These are phyloP conservation scores for Aspergillus novoparasiticus DNA, from an alignment of 2,329 filamentous ascomycete genomes.

Conservation along the genomic window DNA sequence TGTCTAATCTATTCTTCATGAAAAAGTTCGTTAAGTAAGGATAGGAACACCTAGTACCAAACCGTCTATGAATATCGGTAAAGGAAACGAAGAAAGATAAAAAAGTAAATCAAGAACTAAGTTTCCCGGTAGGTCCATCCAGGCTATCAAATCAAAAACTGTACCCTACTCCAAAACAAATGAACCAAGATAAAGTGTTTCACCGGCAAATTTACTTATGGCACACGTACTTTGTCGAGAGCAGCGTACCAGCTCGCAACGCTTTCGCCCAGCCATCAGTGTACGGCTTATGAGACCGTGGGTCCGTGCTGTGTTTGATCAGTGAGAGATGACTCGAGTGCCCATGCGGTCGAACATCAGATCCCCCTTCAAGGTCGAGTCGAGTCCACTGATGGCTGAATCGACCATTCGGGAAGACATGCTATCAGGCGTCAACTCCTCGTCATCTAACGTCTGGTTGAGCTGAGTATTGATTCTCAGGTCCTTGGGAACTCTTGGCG, in stretches of 20 bases:
- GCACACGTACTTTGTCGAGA: not conserved
- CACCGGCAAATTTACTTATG: not conserved
- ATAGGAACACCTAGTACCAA: conserved; percentile 7
- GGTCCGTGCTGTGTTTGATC: not conserved
- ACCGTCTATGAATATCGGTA: conserved; percentile 15
- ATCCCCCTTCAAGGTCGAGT: conserved; percentile 44
- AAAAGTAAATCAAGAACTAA: not conserved
- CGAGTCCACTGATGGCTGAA: conserved; percentile 46
- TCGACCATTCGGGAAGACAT: conserved; percentile 52
- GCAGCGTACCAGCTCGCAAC: not conserved
- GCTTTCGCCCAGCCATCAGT: conserved; percentile 1
- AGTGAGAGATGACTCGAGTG: conserved; percentile 37
- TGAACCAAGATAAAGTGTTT: not conserved
- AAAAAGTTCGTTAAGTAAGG: not conserved
- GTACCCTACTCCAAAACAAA: conserved; percentile 6
- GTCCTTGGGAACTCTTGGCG: conserved; percentile 40
- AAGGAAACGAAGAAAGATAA: not conserved
- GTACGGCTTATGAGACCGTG: not conserved
- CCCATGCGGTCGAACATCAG: conserved; percentile 48
- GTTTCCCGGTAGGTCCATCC: not conserved
- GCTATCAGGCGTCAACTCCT: conserved; percentile 51
- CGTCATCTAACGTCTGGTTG: conserved; percentile 39
- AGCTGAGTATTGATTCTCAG: conserved; percentile 50
- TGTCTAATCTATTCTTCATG: conserved; percentile 7
- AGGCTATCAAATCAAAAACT: conserved; percentile 3